These are phyloP conservation scores for Candida easanensis DNA, from an alignment of 805 yeast genomes.

Conservation along the genomic window DNA sequence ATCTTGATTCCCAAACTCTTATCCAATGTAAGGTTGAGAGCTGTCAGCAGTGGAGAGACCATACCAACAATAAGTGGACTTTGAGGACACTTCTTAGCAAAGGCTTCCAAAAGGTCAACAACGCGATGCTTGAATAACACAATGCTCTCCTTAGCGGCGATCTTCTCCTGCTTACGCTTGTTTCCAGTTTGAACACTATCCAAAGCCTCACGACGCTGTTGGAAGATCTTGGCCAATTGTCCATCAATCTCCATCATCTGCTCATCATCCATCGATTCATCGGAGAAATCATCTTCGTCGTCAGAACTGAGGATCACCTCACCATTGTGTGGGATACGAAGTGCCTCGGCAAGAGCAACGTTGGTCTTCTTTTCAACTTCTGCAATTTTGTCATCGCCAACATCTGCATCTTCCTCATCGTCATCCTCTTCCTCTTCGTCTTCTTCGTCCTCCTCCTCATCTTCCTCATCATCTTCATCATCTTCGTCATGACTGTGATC, in stretches of 20 bases:
- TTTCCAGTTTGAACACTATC: constrained; percentile 55
- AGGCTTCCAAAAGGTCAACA: constrained; percentile 72
- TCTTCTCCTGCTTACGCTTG: constrained; percentile 68
- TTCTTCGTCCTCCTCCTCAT: constrained; percentile 30
- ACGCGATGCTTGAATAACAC: constrained; percentile 74
- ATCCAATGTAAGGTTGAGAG: constrained; percentile 68
- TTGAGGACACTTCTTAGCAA: constrained; percentile 35
- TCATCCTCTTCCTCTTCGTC: constrained; percentile 32
- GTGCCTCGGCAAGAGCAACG: constrained; percentile 64
- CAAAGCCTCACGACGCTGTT: constrained; percentile 72
- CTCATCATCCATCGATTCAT: constrained; percentile 91
- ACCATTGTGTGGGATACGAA: constrained; percentile 57
- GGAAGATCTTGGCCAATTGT: constrained; percentile 78
- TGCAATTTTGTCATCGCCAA: constrained; percentile 27
- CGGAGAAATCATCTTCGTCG: constrained; percentile 54
- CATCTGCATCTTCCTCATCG: constrained; percentile 36
- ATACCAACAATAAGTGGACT: constrained; percentile 39
- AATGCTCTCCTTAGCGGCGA: constrained; percentile 77
- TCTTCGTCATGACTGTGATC: constrained; percentile 34
- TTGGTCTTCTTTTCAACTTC: constrained; percentile 55
- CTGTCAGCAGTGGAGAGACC: constrained; percentile 53
- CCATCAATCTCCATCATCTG: constrained; percentile 94
- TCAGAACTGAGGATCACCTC: constrained; percentile 40
- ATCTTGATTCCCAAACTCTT: constrained; percentile 70
- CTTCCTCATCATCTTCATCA: constrained; percentile 35